phyloP scores from a whole-genome alignment of 1,284 basidiomycete species.

The Austroboletus novae-zelandiae region DNA sequence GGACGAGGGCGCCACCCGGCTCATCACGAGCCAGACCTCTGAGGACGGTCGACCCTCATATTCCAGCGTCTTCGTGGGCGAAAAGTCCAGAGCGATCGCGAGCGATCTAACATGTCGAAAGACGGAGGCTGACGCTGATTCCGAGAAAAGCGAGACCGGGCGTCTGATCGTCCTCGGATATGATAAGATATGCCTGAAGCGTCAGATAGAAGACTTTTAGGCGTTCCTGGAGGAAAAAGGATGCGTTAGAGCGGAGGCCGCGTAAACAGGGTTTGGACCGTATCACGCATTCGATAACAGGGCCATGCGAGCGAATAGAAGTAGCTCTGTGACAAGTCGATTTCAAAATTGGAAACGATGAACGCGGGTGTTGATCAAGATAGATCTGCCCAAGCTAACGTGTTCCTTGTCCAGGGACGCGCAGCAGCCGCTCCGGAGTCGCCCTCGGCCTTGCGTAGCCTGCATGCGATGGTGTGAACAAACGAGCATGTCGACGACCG shows the following conservation, averaged over 20 bases:
- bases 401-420: conserved; percentile 35
- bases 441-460: conserved; percentile 41
- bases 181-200: conserved; percentile 57
- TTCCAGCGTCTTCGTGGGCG: conserved; percentile 28
- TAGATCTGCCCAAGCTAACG: conserved; percentile 40
- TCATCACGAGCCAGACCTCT: conserved; percentile 66
- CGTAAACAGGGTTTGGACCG: conserved; percentile 11
- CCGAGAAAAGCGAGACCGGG: conserved; percentile 63
- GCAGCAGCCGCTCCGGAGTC: conserved; percentile 40
- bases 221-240: conserved; percentile 40
- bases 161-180: conserved; percentile 47
- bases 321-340: conserved; percentile 48
- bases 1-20: conserved; percentile 65
- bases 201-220: conserved; percentile 67
- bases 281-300: conserved; percentile 61
- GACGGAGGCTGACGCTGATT: conserved; percentile 53
- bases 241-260: not conserved
- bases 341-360: not conserved
- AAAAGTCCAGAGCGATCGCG: conserved; percentile 25
- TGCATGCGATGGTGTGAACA: not conserved
- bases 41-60: conserved; percentile 58
- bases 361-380: conserved; percentile 40
- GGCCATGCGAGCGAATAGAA: conserved; percentile 74
- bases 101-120: not conserved
- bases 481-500: not conserved